Base-by-base conservation (phyloP, 192 early-diverging fungal species). In the Gonapodya sp. region DNA sequence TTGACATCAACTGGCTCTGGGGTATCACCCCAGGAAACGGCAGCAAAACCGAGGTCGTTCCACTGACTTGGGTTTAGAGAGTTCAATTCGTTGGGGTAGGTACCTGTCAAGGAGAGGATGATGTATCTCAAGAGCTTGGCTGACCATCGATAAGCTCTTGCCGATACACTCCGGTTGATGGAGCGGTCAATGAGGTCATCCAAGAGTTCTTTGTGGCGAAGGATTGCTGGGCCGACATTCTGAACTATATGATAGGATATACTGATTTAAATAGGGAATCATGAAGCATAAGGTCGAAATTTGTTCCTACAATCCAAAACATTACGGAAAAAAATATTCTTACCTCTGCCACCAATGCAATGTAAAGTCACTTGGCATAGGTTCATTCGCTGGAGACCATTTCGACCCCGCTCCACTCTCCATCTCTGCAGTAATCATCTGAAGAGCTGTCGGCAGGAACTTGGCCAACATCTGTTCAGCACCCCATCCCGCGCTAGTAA, bases 331-430 rank as follows among this genome's bases (percentile, higher is more conserved):
- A n/a, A n/a, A n/a, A n/a, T n/a, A n/a, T n/a, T 24, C 46, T 64
- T 64, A 64, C 46, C 46, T 64, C 77, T 96, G 94, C 80, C 92
- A 89, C 91, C 94, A 96, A 82, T 96, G 94, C 34, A 95, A 82
- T 2, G 86, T 89, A 0, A 93, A 85, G 82, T 93, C 93, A 1
- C 89, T 64, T 64, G 8, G 46, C 8, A 8, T 8, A 64, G 46
- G 46, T 64, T 64, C 46, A 8, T 64, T 24, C 8, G 46, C 8
- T 16, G 46, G 8, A 24, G 46, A 8, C 46, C 46, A 64, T 64
- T 64, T 8, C 8, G 46, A 64, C 24, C 46, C 46, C 8, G 46
- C 46, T 16, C 46, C 46, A 24, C 46, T 64, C 46, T 64, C 46
- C 8, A 64, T 8, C 46, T 64, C 46, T 16, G 46, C 8, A 8